These are phyloP conservation scores for Lithocarpus polystachyus DNA, from an alignment of 306 rosid species.

Conservation along the genomic window DNA sequence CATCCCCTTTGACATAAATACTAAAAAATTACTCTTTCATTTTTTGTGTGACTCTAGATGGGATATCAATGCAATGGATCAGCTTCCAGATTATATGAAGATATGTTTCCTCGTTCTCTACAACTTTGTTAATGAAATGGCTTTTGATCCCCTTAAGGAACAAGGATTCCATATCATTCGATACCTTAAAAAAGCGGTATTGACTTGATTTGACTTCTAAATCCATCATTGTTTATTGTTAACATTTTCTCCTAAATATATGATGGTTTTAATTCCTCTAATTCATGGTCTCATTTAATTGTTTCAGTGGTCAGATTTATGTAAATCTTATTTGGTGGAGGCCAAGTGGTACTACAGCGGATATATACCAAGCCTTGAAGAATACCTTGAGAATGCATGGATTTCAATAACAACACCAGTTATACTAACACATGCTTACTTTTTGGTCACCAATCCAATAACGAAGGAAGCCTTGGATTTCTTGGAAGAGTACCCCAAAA, in stretches of 20 bases:
- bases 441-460: not conserved
- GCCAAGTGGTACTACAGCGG: conserved; percentile 27
- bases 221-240: not conserved
- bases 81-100: conserved; percentile 23
- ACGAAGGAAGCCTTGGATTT: conserved; percentile 7
- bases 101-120: conserved; percentile 3
- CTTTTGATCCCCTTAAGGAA: not conserved
- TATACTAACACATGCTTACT: conserved; percentile 9
- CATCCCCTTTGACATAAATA: too few relatives aligned
- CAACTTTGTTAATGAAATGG: conserved; percentile 11
- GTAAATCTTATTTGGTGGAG: conserved; percentile 10
- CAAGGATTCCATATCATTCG: not conserved
- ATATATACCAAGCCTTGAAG: conserved; percentile 20
- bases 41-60: not conserved
- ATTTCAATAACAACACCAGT: conserved; percentile 12
- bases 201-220: not conserved
- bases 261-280: not conserved
- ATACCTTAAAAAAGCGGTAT: conserved; percentile 6
- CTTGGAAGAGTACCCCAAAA: conserved; percentile 8
- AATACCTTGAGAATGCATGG: conserved; percentile 32
- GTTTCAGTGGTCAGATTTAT: conserved; percentile 27
- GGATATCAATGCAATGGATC: conserved; percentile 17
- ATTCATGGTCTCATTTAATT: not conserved
- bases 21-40: too few relatives aligned
- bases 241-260: too few relatives aligned